Evolutionary conservation across 2,329 filamentous ascomycete species (phyloP), one percentile per base, ranked within the genome.

Genomic region (Fusarium globosum): DNA sequence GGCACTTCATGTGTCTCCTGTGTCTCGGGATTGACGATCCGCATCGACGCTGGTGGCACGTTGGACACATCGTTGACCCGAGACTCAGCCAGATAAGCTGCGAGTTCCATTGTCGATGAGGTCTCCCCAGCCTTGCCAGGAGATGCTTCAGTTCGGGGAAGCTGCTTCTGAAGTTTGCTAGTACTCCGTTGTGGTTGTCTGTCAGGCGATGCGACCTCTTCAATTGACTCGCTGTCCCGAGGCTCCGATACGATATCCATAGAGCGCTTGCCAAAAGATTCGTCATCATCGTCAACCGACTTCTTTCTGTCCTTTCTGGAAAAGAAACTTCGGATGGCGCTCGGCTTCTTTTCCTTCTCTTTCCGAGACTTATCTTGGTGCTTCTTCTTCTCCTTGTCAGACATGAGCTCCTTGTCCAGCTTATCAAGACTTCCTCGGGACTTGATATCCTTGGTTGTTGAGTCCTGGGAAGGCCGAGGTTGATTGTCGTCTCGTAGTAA

Each of bases 401-500:
- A 87, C 39, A 89, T 84, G 39, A 87, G 83, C 53, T 85, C 82
- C 61, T 82, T 85, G 30, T 89, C 88, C 59, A 84, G 61, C 83
- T 93, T 95, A 65, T 97, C 95, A 51, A 97, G 85, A 79, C 94
- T 97, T 57, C 88, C 85, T 57, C 90, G 87, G 62, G 87, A 84
- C 81, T 88, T 90, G 66, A 80, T 78, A 76, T 86, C 90, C 73
- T 84, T 84, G 15, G 81, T 86, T 6, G 81, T 86, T 6, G 82
- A 83, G 28, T 85, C 83, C 16, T 79, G 80, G 5, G 83, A 83
- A 87, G 96, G 81, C 84, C 86, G 81, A 82, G 88, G 68, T 45
- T 86, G 83, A 73, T 86, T 88, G 76, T 98, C 95, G 75, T 98
- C 96, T 46, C 96, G 91, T 45, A 98, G 85, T 60, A 99, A 84